Evolutionary conservation across 306 rosid genomes (phyloP).

Genomic region (Malus fusca): DNA sequence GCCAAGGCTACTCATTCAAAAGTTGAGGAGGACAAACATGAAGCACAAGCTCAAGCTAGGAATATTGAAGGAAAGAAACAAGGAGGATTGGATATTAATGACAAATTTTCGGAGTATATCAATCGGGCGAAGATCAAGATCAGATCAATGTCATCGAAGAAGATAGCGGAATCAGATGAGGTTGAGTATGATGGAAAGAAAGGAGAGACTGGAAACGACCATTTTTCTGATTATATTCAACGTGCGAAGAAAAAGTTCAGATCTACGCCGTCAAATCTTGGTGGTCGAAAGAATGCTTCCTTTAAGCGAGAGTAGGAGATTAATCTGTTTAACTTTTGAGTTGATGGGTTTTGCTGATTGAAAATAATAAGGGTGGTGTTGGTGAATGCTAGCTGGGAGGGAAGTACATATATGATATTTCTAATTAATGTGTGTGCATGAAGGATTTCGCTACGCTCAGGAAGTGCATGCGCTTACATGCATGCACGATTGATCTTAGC

Average conservation of each 20-base stretch:
- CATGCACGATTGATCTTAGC: too few relatives aligned
- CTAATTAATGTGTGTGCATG: too few relatives aligned
- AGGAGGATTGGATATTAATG: constrained; percentile 26
- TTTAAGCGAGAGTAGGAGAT: constrained; percentile 24
- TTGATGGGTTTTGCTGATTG: neutral
- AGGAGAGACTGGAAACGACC: constrained; percentile 23
- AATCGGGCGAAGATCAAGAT: constrained; percentile 20
- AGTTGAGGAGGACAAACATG: neutral
- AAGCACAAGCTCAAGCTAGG: neutral
- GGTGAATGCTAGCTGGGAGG: neutral
- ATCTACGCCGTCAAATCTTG: constrained; percentile 12
- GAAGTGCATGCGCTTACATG: too few relatives aligned
- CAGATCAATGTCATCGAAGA: constrained; percentile 23
- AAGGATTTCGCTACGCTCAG: too few relatives aligned
- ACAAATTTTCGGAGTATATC: constrained; percentile 33
- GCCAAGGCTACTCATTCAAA: neutral
- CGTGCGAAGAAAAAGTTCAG: constrained; percentile 32
- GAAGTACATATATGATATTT: too few relatives aligned
- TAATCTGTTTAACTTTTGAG: neutral
- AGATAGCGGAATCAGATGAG: constrained; percentile 10
- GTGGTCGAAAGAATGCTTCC: constrained; percentile 19
- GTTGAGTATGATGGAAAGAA: constrained; percentile 11
- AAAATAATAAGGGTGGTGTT: neutral
- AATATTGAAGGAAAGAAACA: neutral
- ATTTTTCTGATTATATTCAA: constrained; percentile 37